These are phyloP conservation scores for Ogataea nakhonphanomensis DNA, from an alignment of 805 yeast species.

Conservation along the genomic window DNA sequence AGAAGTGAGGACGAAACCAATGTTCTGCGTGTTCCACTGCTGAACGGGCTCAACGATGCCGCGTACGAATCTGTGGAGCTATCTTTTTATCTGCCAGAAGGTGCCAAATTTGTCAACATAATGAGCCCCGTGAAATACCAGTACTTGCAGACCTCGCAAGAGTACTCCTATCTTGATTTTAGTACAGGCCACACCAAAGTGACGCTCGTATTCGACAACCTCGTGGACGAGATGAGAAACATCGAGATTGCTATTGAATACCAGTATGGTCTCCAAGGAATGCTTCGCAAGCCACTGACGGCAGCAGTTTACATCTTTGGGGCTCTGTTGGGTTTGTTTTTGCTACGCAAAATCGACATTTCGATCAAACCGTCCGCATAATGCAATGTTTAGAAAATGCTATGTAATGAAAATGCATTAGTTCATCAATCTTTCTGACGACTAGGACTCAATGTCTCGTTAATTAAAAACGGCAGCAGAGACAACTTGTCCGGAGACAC, in stretches of 20 bases:
- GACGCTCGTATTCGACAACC: conserved; percentile 52
- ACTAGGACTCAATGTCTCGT: conserved; percentile 19
- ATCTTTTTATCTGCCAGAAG: conserved; percentile 80
- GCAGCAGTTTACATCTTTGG: conserved; percentile 60
- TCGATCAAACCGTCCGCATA: conserved; percentile 24
- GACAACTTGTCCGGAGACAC: conserved; percentile 18
- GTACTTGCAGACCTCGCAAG: conserved; percentile 29
- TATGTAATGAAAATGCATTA: conserved; percentile 8
- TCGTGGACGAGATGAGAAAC: conserved; percentile 64
- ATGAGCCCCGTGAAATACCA: conserved; percentile 51
- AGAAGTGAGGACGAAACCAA: conserved; percentile 47
- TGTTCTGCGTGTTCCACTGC: conserved; percentile 62
- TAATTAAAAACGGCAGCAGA: conserved; percentile 24
- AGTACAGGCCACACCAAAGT: conserved; percentile 75
- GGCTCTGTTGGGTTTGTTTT: conserved; percentile 54
- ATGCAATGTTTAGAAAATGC: conserved; percentile 4
- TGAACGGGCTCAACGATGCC: conserved; percentile 70
- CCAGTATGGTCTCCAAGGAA: conserved; percentile 49
- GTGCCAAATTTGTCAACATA: conserved; percentile 58
- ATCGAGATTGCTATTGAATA: conserved; percentile 61
- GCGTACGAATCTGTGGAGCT: conserved; percentile 58
- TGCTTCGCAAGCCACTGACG: conserved; percentile 61
- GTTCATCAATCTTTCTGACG: conserved; percentile 3
- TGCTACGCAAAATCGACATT: conserved; percentile 44
- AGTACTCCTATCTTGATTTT: conserved; percentile 64